Evolutionary conservation across 108 stramenopile species (phyloP), one percentile per base, ranked within the genome.

Genomic region (Fistulifera pelliculosa): DNA sequence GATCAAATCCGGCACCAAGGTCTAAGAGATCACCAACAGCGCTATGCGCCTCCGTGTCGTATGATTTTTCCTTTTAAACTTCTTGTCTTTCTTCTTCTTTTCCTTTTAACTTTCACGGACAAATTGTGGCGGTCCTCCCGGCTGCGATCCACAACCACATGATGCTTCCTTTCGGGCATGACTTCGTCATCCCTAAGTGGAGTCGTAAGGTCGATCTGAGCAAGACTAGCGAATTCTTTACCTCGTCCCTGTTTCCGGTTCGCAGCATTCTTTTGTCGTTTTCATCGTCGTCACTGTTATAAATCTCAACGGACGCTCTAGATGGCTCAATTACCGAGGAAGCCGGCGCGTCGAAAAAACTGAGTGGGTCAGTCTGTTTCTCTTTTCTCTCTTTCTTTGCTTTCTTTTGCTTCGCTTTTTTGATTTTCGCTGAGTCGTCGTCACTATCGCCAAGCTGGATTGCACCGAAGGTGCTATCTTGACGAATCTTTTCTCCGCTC

Each of bases 151-250:
- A 75, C 75, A 1, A 82, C 84, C 24, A 74, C 70, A 35, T 71
- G 78, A 63, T 87, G 88, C 52, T 70, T 61, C 59, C 74, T 64
- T 62, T 84, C 59, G 23, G 85, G 88, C 70, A 92, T 83, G 31
- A 90, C 82, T 49, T 95, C 94, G 56, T 90, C 78, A 35, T 78
- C 84, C 1, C 81, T 72, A 31, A 92, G 64, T 19, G 90, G 94
- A 21, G 66, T 72, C 16, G 88, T 89, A 17, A 96, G 66, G 59
- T 96, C 94, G 1, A 93, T 85, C 23, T 71, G 59, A 25, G 90
- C 80, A 18, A 96, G 61, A 49, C 74, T 68, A 17, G 75, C 66
- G 47, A 85, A 74, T 31, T 87, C 79, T 38, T 64, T 72, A 14
- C 60, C 44, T 21, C 39, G 27, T 19, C 27, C 42, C 5, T 49